These are phyloP conservation scores for Hypholoma fasciculare DNA, from an alignment of 768 basidiomycete species.

Conservation along the genomic window DNA sequence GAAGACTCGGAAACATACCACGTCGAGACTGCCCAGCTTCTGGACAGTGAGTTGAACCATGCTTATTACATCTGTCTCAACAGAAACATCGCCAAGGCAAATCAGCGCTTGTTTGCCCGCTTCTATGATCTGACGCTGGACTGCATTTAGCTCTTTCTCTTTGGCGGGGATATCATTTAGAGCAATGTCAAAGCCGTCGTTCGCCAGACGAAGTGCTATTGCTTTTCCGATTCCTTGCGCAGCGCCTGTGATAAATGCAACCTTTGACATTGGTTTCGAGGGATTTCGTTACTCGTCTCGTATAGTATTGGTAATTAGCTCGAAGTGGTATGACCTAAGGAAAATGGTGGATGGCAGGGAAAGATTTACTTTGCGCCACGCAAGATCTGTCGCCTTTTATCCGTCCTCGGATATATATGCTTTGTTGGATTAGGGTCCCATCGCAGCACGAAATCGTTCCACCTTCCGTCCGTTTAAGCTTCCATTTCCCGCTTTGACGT, in stretches of 20 bases:
- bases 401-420: no score
- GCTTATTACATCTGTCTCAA: conserved; percentile 15
- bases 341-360: no score
- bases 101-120: conserved; percentile 11
- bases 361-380: no score
- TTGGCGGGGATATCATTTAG: conserved; percentile 35
- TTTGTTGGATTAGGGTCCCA: no score
- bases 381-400: no score
- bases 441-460: no score
- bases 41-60: conserved; percentile 14
- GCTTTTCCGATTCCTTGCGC: conserved; percentile 50
- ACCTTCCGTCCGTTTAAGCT: no score
- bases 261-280: not conserved
- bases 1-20: conserved; percentile 12
- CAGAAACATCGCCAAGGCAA: conserved; percentile 15
- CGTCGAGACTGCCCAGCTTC: conserved; percentile 19
- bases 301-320: no score
- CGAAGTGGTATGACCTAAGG: no score
- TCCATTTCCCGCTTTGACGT: no score
- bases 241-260: conserved; percentile 45
- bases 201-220: conserved; percentile 43
- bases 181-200: conserved; percentile 42
- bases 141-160: conserved; percentile 7
- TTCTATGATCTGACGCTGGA: conserved; percentile 10
- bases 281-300: no score